phyloP scores from a whole-genome alignment of 75 land plant genomes.

The Sequoiadendron giganteum region DNA sequence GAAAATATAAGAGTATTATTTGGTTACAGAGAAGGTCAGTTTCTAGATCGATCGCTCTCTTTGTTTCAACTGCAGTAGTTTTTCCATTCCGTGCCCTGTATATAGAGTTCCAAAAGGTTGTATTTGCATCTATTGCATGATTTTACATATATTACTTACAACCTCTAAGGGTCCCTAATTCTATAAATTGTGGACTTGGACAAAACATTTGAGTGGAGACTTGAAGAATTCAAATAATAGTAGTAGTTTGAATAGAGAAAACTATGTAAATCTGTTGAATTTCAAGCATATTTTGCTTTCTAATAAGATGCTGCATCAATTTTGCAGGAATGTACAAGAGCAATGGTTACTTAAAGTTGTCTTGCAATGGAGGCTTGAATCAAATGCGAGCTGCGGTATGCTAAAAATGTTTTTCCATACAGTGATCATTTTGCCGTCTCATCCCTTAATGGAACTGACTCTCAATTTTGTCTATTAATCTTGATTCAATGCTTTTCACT shows the following conservation, averaged over 20 bases:
- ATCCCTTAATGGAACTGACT: background rate
- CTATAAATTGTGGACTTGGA: background rate
- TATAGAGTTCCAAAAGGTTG: background rate
- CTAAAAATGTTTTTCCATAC: background rate
- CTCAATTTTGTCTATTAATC: background rate
- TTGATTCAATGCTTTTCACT: background rate
- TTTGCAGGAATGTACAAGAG: constrained; percentile 40
- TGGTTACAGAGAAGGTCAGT: background rate
- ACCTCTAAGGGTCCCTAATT: background rate
- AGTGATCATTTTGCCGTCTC: constrained; percentile 2
- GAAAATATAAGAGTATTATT: background rate
- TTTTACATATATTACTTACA: background rate
- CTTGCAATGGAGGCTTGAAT: constrained; percentile 59
- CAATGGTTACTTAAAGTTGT: constrained; percentile 50
- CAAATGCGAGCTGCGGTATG: constrained; percentile 61
- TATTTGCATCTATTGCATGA: background rate
- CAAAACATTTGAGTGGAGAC: background rate
- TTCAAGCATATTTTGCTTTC: background rate
- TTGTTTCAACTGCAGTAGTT: background rate
- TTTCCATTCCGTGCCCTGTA: background rate
- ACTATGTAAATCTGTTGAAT: background rate
- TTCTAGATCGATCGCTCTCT: background rate
- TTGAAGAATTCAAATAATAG: background rate
- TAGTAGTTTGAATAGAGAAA: background rate
- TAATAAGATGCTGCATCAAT: background rate